phyloP scores from a whole-genome alignment of 106 monocot genomes.

The Acanthochlamys bracteata region DNA sequence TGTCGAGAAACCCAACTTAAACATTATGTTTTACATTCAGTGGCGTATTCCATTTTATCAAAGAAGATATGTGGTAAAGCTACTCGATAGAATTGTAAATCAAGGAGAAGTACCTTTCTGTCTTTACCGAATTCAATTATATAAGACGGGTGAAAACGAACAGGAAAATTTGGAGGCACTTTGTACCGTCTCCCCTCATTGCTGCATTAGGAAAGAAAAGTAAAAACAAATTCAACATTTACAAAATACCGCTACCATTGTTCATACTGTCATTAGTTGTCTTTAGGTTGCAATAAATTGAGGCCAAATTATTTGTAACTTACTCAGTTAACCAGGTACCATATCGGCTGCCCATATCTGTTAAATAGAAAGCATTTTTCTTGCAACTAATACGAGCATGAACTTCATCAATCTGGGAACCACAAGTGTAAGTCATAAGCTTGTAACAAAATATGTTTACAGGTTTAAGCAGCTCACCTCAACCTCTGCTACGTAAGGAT shows the following conservation, averaged over 20 bases:
- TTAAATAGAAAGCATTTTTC: conserved; percentile 77
- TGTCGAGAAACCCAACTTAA: too few relatives aligned
- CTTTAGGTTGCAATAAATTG: neutral
- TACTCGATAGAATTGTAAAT: neutral
- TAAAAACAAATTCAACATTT: neutral
- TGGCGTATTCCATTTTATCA: too few relatives aligned
- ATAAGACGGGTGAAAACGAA: conserved; percentile 67
- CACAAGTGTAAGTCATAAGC: too few relatives aligned
- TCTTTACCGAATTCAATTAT: conserved; percentile 79
- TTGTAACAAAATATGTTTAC: too few relatives aligned
- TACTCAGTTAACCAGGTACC: conserved; percentile 95
- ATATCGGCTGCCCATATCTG: conserved; percentile 68
- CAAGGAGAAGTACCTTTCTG: conserved; percentile 44
- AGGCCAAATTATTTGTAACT: conserved; percentile 7
- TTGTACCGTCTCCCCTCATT: conserved; percentile 71
- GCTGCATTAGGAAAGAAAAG: conserved; percentile 23
- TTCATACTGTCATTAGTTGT: too few relatives aligned
- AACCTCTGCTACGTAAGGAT: too few relatives aligned
- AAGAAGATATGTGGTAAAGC: too few relatives aligned
- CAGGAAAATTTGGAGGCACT: conserved; percentile 58
- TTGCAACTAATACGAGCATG: conserved; percentile 80
- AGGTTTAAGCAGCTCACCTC: too few relatives aligned
- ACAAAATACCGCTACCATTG: neutral
- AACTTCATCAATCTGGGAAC: conserved; percentile 41
- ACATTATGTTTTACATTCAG: too few relatives aligned